These are phyloP conservation scores for Neurospora sp. DNA, from an alignment of 2,329 filamentous ascomycete species.

Conservation along the genomic window DNA sequence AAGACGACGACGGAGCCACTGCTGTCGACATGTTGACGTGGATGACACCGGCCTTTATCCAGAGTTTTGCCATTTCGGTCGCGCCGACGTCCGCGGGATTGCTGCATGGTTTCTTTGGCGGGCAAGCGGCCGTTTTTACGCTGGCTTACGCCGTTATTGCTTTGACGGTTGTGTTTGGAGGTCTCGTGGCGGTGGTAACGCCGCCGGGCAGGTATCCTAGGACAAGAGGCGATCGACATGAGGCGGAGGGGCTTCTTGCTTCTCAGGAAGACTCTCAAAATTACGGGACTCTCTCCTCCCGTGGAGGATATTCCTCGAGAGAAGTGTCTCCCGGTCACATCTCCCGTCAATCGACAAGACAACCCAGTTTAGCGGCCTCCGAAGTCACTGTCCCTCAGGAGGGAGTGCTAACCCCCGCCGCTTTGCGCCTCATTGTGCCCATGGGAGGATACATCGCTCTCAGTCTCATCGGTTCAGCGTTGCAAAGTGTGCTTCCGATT, in stretches of 20 bases:
- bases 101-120: constrained; percentile 8
- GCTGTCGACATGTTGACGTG: constrained; percentile 4
- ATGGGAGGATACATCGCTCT: constrained; percentile 14
- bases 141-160: constrained; percentile 13
- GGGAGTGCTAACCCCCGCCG: constrained; percentile 2
- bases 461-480: constrained; percentile 11
- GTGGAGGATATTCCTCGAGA: constrained; percentile 3
- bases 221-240: neutral
- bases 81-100: constrained; percentile 10
- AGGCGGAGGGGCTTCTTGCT: neutral
- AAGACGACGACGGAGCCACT: neutral
- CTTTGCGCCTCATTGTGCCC: constrained; percentile 10
- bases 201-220: neutral
- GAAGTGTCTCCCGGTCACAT: constrained; percentile 8
- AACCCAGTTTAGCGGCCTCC: neutral
- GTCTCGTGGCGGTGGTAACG: constrained; percentile 4
- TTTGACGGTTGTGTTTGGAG: constrained; percentile 5
- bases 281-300: constrained; percentile 13
- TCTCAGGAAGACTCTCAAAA: neutral
- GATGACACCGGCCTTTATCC: constrained; percentile 13
- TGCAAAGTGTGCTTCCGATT: constrained; percentile 15
- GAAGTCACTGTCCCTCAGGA: neutral
- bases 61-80: constrained; percentile 12
- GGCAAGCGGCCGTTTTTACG: constrained; percentile 11
- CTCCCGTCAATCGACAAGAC: neutral